Evolutionary conservation across 2,329 filamentous ascomycete species (phyloP), one percentile per base, ranked within the genome.

Genomic region (Sporothrix pseudoabietina): DNA sequence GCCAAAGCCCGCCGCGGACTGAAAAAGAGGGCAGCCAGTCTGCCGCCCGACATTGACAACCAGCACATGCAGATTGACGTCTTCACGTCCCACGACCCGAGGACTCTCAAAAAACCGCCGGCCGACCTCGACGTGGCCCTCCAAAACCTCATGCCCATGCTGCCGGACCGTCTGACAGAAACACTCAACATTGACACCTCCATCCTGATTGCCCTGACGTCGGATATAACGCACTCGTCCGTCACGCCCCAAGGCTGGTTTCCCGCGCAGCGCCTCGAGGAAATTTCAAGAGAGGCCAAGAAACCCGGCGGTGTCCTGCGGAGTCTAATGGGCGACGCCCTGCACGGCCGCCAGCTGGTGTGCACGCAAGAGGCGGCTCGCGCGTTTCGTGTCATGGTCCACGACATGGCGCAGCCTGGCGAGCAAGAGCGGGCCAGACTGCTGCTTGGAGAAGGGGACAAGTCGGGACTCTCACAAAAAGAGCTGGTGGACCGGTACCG

Each of bases 191-290:
- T 91, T 72, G 89, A 91, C 79, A 90, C 88, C 71, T 93, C 91
- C 1, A 87, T 93, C 65, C 85, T 94, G 6, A 86, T 94, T 5
- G 91, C 91, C 4, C 83, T 94, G 2, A 87, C 91, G 1, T 93
- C 91, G 0, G 92, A 94, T 77, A 88, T 94, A 35, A 91, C 90
- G 1, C 91, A 94, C 78, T 77, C 78, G 4, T 74, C 76, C 7
- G 80, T 85, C 5, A 69, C 77, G 0, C 76, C 79, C 41, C 79
- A 83, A 73, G 77, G 81, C 1, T 82, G 82, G 78, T 82, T 82
- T 77, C 89, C 91, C 76, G 83, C 81, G 30, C 87, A 89, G 59
- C 89, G 93, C 69, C 82, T 87, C 69, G 85, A 86, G 16, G 90
- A 93, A 78, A 88, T 93, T 74, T 85, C 89, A 73, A 83, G 89